phyloP scores from a whole-genome alignment of 345 rosid species.

The Arabidopsis suecica region DNA sequence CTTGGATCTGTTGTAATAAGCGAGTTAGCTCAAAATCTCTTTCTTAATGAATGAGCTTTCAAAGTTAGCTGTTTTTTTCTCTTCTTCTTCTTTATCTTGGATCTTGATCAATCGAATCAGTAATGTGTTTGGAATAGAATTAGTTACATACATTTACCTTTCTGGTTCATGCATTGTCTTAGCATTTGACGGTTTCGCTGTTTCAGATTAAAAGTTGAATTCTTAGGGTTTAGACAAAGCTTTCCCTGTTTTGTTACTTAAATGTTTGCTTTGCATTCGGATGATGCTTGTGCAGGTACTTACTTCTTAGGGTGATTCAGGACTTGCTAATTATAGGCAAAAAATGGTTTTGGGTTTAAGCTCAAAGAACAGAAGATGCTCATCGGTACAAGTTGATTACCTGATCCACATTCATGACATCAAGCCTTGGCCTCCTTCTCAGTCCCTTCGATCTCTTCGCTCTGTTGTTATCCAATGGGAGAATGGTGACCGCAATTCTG shows the following conservation, averaged over 20 bases:
- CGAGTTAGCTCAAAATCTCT: background rate
- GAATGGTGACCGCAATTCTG: slow-evolving; percentile 72
- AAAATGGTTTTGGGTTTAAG: slow-evolving; percentile 72
- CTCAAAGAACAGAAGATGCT: slow-evolving; percentile 64
- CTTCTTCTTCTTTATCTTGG: too few relatives aligned
- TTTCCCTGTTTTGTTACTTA: background rate
- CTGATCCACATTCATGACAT: slow-evolving; percentile 75
- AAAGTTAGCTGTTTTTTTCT: too few relatives aligned
- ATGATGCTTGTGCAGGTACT: slow-evolving; percentile 7
- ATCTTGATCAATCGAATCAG: too few relatives aligned
- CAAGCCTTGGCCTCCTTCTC: slow-evolving; percentile 99
- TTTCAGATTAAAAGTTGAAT: background rate
- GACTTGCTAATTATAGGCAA: slow-evolving; percentile 24
- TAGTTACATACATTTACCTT: too few relatives aligned
- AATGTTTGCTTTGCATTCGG: background rate
- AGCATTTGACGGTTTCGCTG: background rate
- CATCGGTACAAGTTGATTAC: slow-evolving; percentile 62
- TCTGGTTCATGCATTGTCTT: too few relatives aligned
- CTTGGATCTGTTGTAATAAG: slow-evolving; percentile 48
- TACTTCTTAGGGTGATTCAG: background rate
- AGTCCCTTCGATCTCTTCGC: slow-evolving; percentile 80
- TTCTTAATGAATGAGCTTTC: background rate
- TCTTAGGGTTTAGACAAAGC: slow-evolving; percentile 8
- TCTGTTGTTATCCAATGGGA: slow-evolving; percentile 92
- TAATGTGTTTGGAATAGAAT: too few relatives aligned